Base-by-base conservation (phyloP, 192 early-diverging fungal genomes). In the Dissophora ornata region DNA sequence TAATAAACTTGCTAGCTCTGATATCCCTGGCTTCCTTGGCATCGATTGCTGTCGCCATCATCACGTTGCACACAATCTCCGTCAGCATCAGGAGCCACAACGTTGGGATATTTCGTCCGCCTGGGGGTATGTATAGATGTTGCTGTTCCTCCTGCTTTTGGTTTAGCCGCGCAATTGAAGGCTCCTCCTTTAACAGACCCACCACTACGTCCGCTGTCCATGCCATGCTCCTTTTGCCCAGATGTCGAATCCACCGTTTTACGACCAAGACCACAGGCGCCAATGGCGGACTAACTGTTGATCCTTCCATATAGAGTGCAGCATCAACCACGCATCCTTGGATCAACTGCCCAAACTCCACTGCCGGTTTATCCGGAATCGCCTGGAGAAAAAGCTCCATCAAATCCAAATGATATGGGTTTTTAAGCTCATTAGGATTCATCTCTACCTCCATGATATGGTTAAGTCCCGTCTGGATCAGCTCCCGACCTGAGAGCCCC, bases 381-480 rank as follows among this genome's bases (percentile, higher is more conserved):
- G 57, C 51, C 12, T 67, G 64, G 19, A 77, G n/a, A 46, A 77
- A 45, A 8, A 67, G 47, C 25, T 77, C 73, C 73, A 77, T 77
- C 19, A 77, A 42, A 28, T 77, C 73, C 29, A 77, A 26, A 24
- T 77, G 73, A 36, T 67, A 57, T 3, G 73, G 73, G 16, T 77
- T 77, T 34, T 67, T 67, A 30, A 67, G 47, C n/a, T 77, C 73
- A 46, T 67, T 67, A 32, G 73, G 73, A 44, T 77, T 77, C 73
- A 77, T 34, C 38, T 77, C 73, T 2, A 60, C 41, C 8, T 60
- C 44, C 59, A 67, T 67, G 47, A 77, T 77, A 25, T 77, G 73
- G 9, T 59, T 55, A 2, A 77, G 45, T 33, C 73, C 73, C 21
- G 57, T 53, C 13, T 62, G 45, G 34, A 77, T 62, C 49, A 77